Evolutionary conservation across 306 rosid species (phyloP).

Genomic region (Citrullus mucosospermus): DNA sequence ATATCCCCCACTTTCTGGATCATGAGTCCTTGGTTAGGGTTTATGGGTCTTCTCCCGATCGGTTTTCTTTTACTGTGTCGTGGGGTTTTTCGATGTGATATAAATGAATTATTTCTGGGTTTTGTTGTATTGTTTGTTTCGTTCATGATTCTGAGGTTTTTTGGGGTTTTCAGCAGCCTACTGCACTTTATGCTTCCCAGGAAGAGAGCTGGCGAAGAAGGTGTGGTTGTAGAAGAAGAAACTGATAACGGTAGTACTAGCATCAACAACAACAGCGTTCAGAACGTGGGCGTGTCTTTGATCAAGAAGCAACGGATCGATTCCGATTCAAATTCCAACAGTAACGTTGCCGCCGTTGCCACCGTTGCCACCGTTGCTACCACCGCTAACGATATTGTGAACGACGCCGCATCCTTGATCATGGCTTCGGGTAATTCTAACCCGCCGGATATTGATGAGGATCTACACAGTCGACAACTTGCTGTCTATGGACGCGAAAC

Average conservation of each 20-base stretch:
- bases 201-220: slow-evolving; percentile 78
- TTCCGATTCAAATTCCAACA: slow-evolving; percentile 19
- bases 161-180: slow-evolving; percentile 41
- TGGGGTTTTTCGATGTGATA: background rate
- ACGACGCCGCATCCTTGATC: slow-evolving; percentile 13
- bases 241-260: slow-evolving; percentile 15
- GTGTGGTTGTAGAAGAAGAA: slow-evolving; percentile 40
- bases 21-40: slow-evolving; percentile 22
- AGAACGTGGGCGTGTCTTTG: slow-evolving; percentile 17
- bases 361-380: background rate
- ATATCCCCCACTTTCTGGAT: background rate
- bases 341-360: background rate
- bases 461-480: slow-evolving; percentile 92
- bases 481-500: slow-evolving; percentile 97
- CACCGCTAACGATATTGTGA: slow-evolving; percentile 8
- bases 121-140: slow-evolving; percentile 17
- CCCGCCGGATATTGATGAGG: slow-evolving; percentile 67
- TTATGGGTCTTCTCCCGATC: slow-evolving; percentile 18
- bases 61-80: slow-evolving; percentile 10
- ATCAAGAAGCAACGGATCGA: slow-evolving; percentile 55
- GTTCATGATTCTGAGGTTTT: slow-evolving; percentile 22
- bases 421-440: slow-evolving; percentile 59
- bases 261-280: background rate
- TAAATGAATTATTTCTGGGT: slow-evolving; percentile 9
- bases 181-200: slow-evolving; percentile 93